Conservation (phyloP, 495 filamentous ascomycete genomes). For the Xylaria flabelliformis region DNA sequence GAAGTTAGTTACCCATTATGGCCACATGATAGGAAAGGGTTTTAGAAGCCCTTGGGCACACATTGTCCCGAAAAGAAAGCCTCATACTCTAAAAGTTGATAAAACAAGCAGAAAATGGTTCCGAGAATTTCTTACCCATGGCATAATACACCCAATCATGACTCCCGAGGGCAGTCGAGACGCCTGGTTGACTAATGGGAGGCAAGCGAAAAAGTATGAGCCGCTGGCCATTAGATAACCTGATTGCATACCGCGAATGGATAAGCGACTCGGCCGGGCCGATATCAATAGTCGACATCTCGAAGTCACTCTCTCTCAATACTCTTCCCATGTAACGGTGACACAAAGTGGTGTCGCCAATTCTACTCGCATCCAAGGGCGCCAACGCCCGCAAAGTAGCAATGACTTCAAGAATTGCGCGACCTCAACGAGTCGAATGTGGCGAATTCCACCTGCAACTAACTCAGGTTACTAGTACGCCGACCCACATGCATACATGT, state of each 20-base stretch:
- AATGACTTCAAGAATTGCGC: background rate
- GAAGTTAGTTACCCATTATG: too few relatives aligned
- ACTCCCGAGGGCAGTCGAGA: conserved; percentile 43
- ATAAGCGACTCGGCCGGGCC: conserved; percentile 46
- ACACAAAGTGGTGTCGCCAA: background rate
- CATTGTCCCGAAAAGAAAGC: too few relatives aligned
- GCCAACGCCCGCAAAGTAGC: background rate
- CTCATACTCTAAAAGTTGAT: too few relatives aligned
- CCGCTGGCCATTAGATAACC: conserved; percentile 57
- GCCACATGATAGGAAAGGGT: too few relatives aligned
- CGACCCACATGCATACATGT: too few relatives aligned
- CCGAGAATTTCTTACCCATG: conserved; percentile 41
- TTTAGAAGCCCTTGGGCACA: too few relatives aligned
- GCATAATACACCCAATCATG: conserved; percentile 60
- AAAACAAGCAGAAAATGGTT: too few relatives aligned
- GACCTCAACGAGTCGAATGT: background rate
- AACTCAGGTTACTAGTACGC: background rate
- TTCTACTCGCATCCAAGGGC: background rate
- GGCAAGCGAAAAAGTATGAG: conserved; percentile 59
- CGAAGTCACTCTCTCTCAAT: conserved; percentile 8
- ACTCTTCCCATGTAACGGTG: background rate
- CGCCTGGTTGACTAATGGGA: conserved; percentile 45
- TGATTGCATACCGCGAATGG: conserved; percentile 57
- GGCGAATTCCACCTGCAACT: background rate
- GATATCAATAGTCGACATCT: conserved; percentile 46